phyloP scores from a whole-genome alignment of 2,329 filamentous ascomycete genomes.

The Alternaria gansuensis region DNA sequence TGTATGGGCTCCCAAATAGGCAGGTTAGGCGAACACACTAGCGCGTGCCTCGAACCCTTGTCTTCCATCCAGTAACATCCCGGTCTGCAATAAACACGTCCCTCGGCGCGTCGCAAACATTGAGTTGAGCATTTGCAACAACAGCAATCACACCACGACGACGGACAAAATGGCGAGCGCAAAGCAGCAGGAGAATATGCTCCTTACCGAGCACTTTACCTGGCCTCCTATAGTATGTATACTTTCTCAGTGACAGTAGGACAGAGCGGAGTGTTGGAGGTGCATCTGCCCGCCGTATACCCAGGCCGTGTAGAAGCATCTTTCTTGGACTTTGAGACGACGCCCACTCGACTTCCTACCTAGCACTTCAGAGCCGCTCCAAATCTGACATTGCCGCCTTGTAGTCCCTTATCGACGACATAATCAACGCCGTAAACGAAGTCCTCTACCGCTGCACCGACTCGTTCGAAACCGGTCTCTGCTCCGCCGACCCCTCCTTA shows the following conservation, averaged over 20 bases:
- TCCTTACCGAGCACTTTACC: constrained; percentile 94
- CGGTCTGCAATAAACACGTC: constrained; percentile 33
- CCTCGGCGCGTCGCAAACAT: constrained; percentile 36
- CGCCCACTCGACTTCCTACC: background rate
- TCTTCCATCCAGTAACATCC: constrained; percentile 23
- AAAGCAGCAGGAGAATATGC: constrained; percentile 62
- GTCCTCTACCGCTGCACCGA: constrained; percentile 89
- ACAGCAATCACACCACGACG: constrained; percentile 7
- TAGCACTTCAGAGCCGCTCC: background rate
- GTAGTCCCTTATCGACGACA: constrained; percentile 93
- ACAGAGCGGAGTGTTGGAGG: background rate
- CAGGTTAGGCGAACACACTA: constrained; percentile 14
- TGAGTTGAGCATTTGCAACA: constrained; percentile 19
- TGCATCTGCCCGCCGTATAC: constrained; percentile 18
- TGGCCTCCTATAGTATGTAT: constrained; percentile 85
- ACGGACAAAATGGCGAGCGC: constrained; percentile 52
- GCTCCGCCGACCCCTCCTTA: constrained; percentile 74
- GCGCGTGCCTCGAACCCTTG: constrained; percentile 17
- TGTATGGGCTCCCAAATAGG: constrained; percentile 2
- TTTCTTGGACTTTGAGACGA: background rate
- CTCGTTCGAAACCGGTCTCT: constrained; percentile 83
- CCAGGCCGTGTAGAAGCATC: background rate
- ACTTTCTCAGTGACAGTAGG: background rate
- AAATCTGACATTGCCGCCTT: background rate
- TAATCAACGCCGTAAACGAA: constrained; percentile 96